Conservation (phyloP, 2,329 filamentous ascomycete genomes). For the Sphaceloma murrayae region DNA sequence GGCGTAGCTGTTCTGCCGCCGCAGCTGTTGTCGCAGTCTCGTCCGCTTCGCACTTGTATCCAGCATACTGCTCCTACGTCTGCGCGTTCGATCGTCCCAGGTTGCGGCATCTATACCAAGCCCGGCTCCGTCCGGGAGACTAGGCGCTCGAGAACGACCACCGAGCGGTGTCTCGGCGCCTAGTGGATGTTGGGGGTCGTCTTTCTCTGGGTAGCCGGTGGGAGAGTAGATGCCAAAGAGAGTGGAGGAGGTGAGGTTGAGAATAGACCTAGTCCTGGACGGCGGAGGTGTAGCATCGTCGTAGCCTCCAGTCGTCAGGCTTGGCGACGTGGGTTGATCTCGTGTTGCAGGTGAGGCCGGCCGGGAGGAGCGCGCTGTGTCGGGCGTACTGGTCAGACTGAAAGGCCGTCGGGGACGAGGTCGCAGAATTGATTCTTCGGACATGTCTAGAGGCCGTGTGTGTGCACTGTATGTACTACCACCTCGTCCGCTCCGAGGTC, state of each 20-base stretch:
- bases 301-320: constrained; percentile 17
- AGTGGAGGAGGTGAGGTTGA: constrained; percentile 82
- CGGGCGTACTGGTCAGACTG: constrained; percentile 44
- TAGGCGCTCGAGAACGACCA: constrained; percentile 19
- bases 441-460: constrained; percentile 3
- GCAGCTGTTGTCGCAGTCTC: constrained; percentile 1
- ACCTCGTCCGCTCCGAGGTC: background rate
- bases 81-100: constrained; percentile 4
- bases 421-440: constrained; percentile 31
- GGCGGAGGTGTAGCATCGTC: constrained; percentile 34
- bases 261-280: constrained; percentile 61
- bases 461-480: too few relatives aligned
- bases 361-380: constrained; percentile 26
- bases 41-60: constrained; percentile 16
- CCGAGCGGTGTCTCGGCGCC: constrained; percentile 59
- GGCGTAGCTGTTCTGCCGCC: constrained; percentile 6
- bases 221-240: constrained; percentile 84
- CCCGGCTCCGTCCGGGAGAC: constrained; percentile 16
- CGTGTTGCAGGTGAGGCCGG: constrained; percentile 26
- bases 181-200: constrained; percentile 53
- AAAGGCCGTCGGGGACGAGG: constrained; percentile 66
- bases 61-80: constrained; percentile 18
- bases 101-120: constrained; percentile 14
- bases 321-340: constrained; percentile 18
- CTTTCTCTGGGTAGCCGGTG: constrained; percentile 45